Evolutionary conservation across 305 asterid species (phyloP), one percentile per base, ranked within the genome.

Genomic region (Fraxinus ornus): DNA sequence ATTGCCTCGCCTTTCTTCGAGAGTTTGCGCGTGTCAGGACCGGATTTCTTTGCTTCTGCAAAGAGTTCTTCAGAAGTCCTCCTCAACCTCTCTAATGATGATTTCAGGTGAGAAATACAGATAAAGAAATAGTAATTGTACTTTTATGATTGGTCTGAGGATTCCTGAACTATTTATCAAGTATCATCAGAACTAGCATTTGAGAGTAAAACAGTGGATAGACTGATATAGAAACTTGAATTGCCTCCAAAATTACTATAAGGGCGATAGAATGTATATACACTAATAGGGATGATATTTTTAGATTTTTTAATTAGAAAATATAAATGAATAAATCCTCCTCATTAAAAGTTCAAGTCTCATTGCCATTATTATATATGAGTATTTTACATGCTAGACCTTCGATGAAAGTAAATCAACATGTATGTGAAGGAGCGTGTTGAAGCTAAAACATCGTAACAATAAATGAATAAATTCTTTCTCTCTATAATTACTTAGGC

Each of bases 1-100:
- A 93, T 93, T n/a, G 97, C 95, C 76, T 93, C 97, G 12, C 97
- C 95, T 82, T 93, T 88, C 89, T 92, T 79, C 3, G 97, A 93
- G 86, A 92, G 94, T 71, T 85, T 93, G 21, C 85, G 91, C 19
- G 95, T 89, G 95, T 89, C 92, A 57, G 97, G 97, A 75, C 95
- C 97, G 7, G 85, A 92, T 77, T 93, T 92, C 88, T 86, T 78
- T 64, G 85, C 88, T 72, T 93, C 97, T 86, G 97, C 91, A 7
- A 85, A 85, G 77, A 83, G 83, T 80, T 90, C 95, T 77, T 88
- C 88, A 62, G 81, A 86, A 81, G 90, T 88, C 79, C 83, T 93
- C 81, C 85, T 89, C 81, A 33, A 89, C 79, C 87, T 88, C 19
- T 55, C 91, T 55, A 79, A 83, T 33, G 26, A 70, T 13, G 92